Evolutionary conservation across 306 rosid genomes (phyloP).

Genomic region (Trichosanthes cucumerina): DNA sequence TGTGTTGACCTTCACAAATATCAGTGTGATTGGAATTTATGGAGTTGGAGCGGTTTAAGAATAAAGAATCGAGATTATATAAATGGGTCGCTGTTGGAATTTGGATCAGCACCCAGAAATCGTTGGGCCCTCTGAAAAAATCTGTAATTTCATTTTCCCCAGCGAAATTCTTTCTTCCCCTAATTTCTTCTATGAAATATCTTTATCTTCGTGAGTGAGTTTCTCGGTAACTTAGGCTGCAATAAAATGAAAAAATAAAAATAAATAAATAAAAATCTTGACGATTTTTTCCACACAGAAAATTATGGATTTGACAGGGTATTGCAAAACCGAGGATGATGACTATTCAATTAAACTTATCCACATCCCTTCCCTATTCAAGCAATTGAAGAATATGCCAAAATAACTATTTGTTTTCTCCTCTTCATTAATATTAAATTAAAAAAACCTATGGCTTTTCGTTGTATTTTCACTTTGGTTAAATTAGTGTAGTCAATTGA

Average conservation of each 20-base stretch:
- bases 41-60: not conserved
- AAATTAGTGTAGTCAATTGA: no score
- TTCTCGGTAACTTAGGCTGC: not conserved
- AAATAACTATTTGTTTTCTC: not conserved
- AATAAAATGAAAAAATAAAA: not conserved
- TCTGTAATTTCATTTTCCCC: not conserved
- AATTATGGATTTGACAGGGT: not conserved
- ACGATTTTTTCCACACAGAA: not conserved
- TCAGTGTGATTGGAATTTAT: not conserved
- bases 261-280: no score
- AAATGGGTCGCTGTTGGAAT: not conserved
- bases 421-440: not conserved
- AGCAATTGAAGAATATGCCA: not conserved
- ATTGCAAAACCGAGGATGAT: not conserved
- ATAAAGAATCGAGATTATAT: not conserved
- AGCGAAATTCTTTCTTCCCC: not conserved
- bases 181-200: not conserved
- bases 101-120: not conserved
- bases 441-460: not conserved
- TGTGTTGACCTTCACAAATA: not conserved
- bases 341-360: not conserved
- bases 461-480: not conserved
- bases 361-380: not conserved
- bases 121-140: not conserved
- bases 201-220: not conserved